Base-by-base conservation (phyloP, 495 filamentous ascomycete genomes). In the Trichodelitschia bisporula region DNA sequence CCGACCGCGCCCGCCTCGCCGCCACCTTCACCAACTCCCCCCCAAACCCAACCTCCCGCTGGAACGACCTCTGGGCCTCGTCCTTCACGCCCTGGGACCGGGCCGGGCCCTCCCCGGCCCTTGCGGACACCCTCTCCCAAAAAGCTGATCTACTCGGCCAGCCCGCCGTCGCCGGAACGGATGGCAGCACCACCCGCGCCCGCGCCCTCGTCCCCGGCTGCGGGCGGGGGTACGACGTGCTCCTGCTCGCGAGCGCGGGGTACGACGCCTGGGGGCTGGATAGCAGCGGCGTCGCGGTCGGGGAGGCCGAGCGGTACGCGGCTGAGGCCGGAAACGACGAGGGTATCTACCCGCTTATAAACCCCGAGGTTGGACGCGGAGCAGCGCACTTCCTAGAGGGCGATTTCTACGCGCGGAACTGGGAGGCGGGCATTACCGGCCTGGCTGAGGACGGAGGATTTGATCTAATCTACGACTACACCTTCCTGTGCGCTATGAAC, bases 201-300 rank as follows among this genome's bases (percentile, higher is more conserved):
- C 34, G 44, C 24, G 54, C 47, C 10, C 34, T 57, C 4, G 51
- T 57, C 3, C 54, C 52, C 2, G 78, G 79, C 4, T 86, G 78
- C 45, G 79, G 77, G 2, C 57, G 66, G 24, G 78, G 76, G 2
- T 65, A 78, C 42, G 75, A 82, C 49, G 69, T 75, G 4, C 51
- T 77, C 18, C 52, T 82, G 23, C 56, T 82, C n/a, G 59, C 63
- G 19, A 59, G 64, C 26, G 62, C 66, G 36, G 77, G 75, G 0
- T 82, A 71, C 46, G 68, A 83, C 46, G 65, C 64, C 0, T 70
- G 64, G 36, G 78, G 78, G 0, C 51, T 89, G 4, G 78, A 84
- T 36, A 59, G 61, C 28, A 72, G 69, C 18, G 34, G 47, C 2
- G 50, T 48, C 16, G 74, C 74, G 4, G 36, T 72, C 4, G n/a